Percentiles rank a stretch among this genome's conserved stretches.
Conservation (phyloP, 306 rosid genomes). For the Begonia loranthoides region DNA sequence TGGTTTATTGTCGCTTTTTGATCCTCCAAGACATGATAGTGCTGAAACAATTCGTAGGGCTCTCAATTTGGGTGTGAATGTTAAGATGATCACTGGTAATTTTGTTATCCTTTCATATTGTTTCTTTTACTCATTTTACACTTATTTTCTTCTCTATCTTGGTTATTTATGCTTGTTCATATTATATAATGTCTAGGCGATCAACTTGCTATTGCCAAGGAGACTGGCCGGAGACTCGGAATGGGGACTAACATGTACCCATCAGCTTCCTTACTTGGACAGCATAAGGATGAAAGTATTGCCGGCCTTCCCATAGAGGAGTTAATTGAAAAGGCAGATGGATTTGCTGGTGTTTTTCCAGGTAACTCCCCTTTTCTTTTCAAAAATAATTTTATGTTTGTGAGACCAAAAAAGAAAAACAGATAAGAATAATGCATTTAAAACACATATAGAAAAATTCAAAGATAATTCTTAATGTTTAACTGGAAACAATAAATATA, state of each 20-base stretch:
- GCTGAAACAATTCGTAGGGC: conserved; percentile 95
- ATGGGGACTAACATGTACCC: conserved; percentile 99
- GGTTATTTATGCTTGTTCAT: neutral
- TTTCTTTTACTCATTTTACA: neutral
- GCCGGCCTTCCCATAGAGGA: conserved; percentile 90
- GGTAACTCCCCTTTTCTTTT: conserved; percentile 20
- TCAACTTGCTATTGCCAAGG: conserved; percentile 98
- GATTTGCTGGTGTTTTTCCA: conserved; percentile 98
- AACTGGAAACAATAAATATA: too few species aligned
- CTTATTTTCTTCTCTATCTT: neutral
- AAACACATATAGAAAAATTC: too few species aligned
- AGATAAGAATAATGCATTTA: too few species aligned
- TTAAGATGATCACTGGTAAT: conserved; percentile 96
- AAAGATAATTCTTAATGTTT: too few species aligned
- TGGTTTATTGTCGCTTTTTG: too few species aligned
- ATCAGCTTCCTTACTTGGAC: conserved; percentile 93
- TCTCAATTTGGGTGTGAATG: conserved; percentile 91
- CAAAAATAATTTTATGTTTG: too few species aligned
- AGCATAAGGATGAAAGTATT: conserved; percentile 70
- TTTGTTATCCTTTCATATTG: neutral
- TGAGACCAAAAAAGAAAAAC: too few species aligned
- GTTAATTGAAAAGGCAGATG: too few species aligned
- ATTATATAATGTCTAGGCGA: conserved; percentile 39
- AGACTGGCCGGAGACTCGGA: conserved; percentile 93
- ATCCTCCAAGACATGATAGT: conserved; percentile 98